phyloP scores from a whole-genome alignment of 345 rosid genomes.

The Eucalyptus rudis region DNA sequence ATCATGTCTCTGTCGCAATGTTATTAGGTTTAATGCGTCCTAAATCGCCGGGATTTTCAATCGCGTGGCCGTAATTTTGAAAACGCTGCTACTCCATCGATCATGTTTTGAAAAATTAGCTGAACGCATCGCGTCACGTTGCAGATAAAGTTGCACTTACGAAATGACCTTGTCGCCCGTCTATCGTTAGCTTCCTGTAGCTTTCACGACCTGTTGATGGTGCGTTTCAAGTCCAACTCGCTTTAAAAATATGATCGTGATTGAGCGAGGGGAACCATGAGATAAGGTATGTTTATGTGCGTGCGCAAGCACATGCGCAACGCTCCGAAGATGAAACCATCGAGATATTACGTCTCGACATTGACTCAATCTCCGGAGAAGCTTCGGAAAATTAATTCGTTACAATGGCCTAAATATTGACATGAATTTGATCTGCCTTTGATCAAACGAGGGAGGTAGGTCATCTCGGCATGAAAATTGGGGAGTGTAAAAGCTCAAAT shows the following conservation, averaged over 20 bases:
- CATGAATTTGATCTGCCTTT: background rate
- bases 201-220: background rate
- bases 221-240: background rate
- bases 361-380: background rate
- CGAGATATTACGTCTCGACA: background rate
- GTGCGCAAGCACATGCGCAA: background rate
- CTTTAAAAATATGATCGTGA: background rate
- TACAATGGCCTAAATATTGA: no score
- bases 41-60: background rate
- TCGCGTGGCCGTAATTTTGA: background rate
- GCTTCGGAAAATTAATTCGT: background rate
- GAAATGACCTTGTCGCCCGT: background rate
- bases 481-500: background rate
- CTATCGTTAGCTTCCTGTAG: background rate
- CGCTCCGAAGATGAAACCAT: background rate
- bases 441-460: background rate
- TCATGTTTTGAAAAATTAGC: background rate
- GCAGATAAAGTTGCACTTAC: background rate
- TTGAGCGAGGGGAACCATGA: background rate
- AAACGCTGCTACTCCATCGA: background rate
- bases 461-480: background rate
- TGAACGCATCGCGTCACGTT: background rate
- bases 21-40: background rate
- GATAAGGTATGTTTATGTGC: background rate
- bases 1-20: background rate